Evolutionary conservation across 2,329 filamentous ascomycete species (phyloP).

Genomic region (Aspergillus sp.): DNA sequence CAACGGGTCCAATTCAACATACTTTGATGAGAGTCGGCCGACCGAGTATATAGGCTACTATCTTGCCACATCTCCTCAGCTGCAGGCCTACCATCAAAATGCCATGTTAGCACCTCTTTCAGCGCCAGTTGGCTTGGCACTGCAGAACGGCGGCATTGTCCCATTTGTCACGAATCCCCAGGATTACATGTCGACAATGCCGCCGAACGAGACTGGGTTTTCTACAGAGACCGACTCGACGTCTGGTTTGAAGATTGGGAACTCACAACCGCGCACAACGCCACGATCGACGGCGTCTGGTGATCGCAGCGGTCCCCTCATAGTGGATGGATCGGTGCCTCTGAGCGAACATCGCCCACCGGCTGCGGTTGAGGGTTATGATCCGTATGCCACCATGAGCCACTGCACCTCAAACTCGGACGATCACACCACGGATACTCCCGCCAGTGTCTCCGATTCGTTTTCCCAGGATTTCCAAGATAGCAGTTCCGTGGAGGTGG

Average conservation of each 20-base stretch:
- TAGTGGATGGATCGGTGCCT: constrained; percentile 48
- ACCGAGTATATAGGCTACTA: constrained; percentile 50
- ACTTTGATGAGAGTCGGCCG: constrained; percentile 37
- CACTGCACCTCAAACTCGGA: constrained; percentile 44
- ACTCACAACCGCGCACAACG: constrained; percentile 21
- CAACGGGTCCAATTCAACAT: constrained; percentile 32
- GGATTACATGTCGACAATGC: constrained; percentile 31
- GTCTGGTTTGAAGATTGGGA: constrained; percentile 17
- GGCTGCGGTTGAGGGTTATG: constrained; percentile 33
- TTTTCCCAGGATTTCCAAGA: constrained; percentile 40
- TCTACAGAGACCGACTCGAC: constrained; percentile 24
- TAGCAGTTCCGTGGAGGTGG: constrained; percentile 34
- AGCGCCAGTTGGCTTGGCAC: constrained; percentile 37
- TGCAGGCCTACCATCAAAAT: constrained; percentile 41
- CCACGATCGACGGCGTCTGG: constrained; percentile 28
- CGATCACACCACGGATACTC: constrained; percentile 36
- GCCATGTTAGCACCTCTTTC: constrained; percentile 38
- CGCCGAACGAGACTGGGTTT: constrained; percentile 25
- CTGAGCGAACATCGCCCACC: constrained; percentile 35
- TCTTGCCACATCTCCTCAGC: constrained; percentile 43
- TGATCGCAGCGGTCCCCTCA: constrained; percentile 41
- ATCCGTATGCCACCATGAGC: constrained; percentile 35
- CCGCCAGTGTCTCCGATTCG: constrained; percentile 38
- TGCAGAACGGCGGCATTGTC: constrained; percentile 38
- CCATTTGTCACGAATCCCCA: constrained; percentile 31